phyloP scores from a whole-genome alignment of 139 green algal genomes.

The Haematococcus lacustris region DNA sequence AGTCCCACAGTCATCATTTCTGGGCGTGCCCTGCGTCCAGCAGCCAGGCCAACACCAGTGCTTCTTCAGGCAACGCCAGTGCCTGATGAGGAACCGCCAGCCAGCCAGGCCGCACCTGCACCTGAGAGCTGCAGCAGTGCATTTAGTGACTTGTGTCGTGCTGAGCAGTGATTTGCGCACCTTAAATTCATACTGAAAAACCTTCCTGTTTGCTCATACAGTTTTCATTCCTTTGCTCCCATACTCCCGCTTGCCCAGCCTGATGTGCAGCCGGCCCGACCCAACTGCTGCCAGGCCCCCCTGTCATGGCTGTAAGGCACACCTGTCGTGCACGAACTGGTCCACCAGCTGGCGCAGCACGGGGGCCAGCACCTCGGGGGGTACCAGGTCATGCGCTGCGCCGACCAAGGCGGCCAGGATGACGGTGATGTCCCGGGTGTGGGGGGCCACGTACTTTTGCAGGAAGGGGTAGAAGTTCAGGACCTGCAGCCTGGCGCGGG shows the following conservation, averaged over 20 bases:
- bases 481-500: conserved; percentile 74
- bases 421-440: conserved; percentile 72
- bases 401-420: conserved; percentile 46
- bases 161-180: too few relatives aligned
- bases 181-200: too few relatives aligned
- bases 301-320: too few relatives aligned
- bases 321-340: conserved; percentile 91
- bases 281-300: not conserved
- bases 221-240: not conserved
- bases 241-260: not conserved
- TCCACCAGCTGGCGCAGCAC: conserved; percentile 91
- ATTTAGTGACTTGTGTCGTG: too few relatives aligned
- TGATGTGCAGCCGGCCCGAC: not conserved
- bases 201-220: too few relatives aligned
- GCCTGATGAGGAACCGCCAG: too few relatives aligned
- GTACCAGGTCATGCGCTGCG: conserved; percentile 85
- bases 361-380: conserved; percentile 79
- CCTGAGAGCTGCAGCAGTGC: too few relatives aligned
- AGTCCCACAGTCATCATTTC: conserved; percentile 84
- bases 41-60: too few relatives aligned
- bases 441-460: conserved; percentile 78
- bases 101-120: too few relatives aligned
- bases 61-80: too few relatives aligned
- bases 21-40: conserved; percentile 33
- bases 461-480: conserved; percentile 96